Evolutionary conservation across 2,329 filamentous ascomycete genomes (phyloP).

Genomic region (Graphium sp.): DNA sequence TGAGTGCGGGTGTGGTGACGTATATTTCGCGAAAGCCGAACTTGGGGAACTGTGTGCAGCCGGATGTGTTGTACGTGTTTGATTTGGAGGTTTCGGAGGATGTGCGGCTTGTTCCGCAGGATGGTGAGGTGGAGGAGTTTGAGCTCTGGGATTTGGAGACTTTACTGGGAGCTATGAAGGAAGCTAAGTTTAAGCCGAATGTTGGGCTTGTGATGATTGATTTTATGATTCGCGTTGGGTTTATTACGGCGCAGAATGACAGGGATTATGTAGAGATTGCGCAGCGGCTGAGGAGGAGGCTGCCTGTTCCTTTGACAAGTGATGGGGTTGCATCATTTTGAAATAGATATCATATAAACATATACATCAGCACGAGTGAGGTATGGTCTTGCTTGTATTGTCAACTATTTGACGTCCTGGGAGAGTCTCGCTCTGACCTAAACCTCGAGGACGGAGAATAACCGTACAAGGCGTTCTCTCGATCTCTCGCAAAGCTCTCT

Average conservation of each 20-base stretch:
- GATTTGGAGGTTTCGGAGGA: slow-evolving; percentile 49
- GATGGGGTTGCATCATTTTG: too few species aligned
- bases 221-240: slow-evolving; percentile 64
- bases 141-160: slow-evolving; percentile 43
- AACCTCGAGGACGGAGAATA: too few species aligned
- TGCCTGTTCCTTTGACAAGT: slow-evolving; percentile 24
- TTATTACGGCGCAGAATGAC: slow-evolving; percentile 58
- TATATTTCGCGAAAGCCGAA: slow-evolving; percentile 6
- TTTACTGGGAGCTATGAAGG: slow-evolving; percentile 43
- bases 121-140: slow-evolving; percentile 68
- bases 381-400: too few species aligned
- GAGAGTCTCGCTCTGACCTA: too few species aligned
- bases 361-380: too few species aligned
- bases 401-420: too few species aligned
- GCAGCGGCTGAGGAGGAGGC: slow-evolving; percentile 21
- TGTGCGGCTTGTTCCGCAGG: slow-evolving; percentile 48
- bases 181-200: slow-evolving; percentile 71
- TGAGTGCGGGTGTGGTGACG: slow-evolving; percentile 16
- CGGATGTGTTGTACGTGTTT: slow-evolving; percentile 47
- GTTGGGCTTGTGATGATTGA: slow-evolving; percentile 64
- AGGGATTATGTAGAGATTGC: slow-evolving; percentile 53
- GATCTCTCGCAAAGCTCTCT: slow-evolving; percentile 51
- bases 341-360: too few species aligned
- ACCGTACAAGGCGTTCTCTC: slow-evolving; percentile 24
- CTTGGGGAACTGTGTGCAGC: slow-evolving; percentile 14